These are phyloP conservation scores for Candida yuanshanica DNA, from an alignment of 805 yeast genomes.

Conservation along the genomic window DNA sequence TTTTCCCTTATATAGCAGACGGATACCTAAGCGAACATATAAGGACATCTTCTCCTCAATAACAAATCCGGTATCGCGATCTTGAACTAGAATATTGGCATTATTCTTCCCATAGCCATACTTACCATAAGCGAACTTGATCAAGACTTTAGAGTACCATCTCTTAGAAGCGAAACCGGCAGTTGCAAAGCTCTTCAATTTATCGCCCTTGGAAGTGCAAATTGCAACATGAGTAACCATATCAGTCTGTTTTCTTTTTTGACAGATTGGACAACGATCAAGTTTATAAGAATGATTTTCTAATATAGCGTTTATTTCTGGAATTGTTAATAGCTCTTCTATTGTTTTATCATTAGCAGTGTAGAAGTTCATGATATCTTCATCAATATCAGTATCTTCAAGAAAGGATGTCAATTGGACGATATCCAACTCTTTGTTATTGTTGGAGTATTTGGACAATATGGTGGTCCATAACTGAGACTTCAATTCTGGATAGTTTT, in stretches of 20 bases:
- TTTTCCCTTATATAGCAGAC: constrained; percentile 75
- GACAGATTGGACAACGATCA: constrained; percentile 78
- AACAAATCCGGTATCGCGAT: constrained; percentile 82
- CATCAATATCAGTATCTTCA: constrained; percentile 29
- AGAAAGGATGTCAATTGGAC: constrained; percentile 61
- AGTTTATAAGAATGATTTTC: constrained; percentile 26
- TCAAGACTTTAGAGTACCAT: constrained; percentile 81
- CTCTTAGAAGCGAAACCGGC: constrained; percentile 77
- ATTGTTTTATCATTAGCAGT: constrained; percentile 11
- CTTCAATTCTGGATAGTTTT: constrained; percentile 59
- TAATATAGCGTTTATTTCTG: constrained; percentile 50
- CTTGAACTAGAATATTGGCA: constrained; percentile 93
- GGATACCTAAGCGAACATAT: constrained; percentile 81
- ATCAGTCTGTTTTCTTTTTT: constrained; percentile 60
- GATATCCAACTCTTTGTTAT: constrained; percentile 34
- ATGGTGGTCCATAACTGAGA: constrained; percentile 66
- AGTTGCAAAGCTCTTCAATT: constrained; percentile 67
- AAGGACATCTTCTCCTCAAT: constrained; percentile 90
- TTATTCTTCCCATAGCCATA: constrained; percentile 83
- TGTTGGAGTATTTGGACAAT: constrained; percentile 39
- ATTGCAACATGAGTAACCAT: constrained; percentile 83
- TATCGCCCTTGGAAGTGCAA: constrained; percentile 77
- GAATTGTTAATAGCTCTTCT: constrained; percentile 42
- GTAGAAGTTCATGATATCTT: constrained; percentile 18
- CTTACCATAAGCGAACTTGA: constrained; percentile 84